These are phyloP conservation scores for Aureobasidium zeae DNA, from an alignment of 2,329 filamentous ascomycete species.

Conservation along the genomic window DNA sequence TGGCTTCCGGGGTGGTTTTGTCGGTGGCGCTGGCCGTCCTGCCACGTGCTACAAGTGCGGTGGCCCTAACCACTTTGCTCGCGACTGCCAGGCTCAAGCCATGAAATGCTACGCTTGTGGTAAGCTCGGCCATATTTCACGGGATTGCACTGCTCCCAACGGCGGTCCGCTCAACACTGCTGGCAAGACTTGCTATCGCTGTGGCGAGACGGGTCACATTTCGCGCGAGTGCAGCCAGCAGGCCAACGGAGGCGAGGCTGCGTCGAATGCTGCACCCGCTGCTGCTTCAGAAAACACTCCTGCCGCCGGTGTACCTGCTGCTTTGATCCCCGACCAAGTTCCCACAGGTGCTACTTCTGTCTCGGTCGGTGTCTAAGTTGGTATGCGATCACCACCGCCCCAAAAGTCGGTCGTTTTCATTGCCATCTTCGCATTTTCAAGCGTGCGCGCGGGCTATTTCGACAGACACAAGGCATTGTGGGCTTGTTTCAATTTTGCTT, in stretches of 20 bases:
- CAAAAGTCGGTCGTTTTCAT: not conserved
- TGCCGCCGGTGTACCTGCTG: conserved; percentile 35
- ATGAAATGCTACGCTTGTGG: conserved; percentile 99
- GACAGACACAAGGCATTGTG: not conserved
- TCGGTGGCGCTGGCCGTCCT: conserved; percentile 54
- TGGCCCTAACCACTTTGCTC: conserved; percentile 93
- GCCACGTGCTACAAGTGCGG: conserved; percentile 63
- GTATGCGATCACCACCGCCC: too few species aligned
- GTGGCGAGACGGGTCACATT: conserved; percentile 91
- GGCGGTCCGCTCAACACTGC: conserved; percentile 90
- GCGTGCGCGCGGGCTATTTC: conserved; percentile 7
- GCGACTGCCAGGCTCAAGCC: conserved; percentile 94
- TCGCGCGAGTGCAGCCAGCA: conserved; percentile 79
- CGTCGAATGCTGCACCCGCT: conserved; percentile 28
- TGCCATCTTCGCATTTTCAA: conserved; percentile 7
- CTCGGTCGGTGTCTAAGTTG: conserved; percentile 36
- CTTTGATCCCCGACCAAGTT: conserved; percentile 37
- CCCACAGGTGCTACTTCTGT: conserved; percentile 31
- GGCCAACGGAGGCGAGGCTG: conserved; percentile 50
- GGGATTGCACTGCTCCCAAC: conserved; percentile 93
- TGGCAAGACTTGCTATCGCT: conserved; percentile 98
- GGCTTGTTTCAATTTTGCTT: not conserved
- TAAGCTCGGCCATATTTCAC: conserved; percentile 87
- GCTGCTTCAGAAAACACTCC: conserved; percentile 30
- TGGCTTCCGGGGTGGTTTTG: conserved; percentile 60